phyloP scores from a whole-genome alignment of 1,284 basidiomycete genomes.

The Rhodotorula sp. region DNA sequence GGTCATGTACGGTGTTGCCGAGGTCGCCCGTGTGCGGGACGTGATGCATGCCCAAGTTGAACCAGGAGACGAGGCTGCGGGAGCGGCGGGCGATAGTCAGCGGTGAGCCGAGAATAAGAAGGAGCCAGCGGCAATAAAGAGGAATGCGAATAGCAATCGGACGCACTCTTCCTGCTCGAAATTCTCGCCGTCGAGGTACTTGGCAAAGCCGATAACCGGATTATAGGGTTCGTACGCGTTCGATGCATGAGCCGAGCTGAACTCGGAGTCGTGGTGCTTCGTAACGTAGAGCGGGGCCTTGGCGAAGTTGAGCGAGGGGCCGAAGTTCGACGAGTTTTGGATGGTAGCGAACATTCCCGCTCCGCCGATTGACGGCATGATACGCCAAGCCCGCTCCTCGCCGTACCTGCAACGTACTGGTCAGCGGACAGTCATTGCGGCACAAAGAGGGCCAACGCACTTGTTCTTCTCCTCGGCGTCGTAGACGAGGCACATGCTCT shows the following conservation, averaged over 20 bases:
- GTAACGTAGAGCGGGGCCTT: slow-evolving; percentile 44
- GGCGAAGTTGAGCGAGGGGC: slow-evolving; percentile 44
- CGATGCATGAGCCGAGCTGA: slow-evolving; percentile 10
- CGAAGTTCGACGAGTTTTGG: slow-evolving; percentile 46
- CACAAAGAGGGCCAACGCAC: slow-evolving; percentile 8
- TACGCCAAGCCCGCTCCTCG: slow-evolving; percentile 47
- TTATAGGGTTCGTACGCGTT: slow-evolving; percentile 37
- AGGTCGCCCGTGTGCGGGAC: slow-evolving; percentile 35
- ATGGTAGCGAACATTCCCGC: slow-evolving; percentile 44
- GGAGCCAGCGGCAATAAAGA: not conserved
- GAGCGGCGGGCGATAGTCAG: not conserved
- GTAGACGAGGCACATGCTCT: slow-evolving; percentile 59
- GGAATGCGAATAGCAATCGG: not conserved
- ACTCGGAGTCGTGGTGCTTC: slow-evolving; percentile 39
- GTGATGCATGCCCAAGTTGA: slow-evolving; percentile 41
- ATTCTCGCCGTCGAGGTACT: slow-evolving; percentile 47
- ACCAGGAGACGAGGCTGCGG: not conserved
- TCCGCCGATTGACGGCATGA: slow-evolving; percentile 43
- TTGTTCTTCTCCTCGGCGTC: slow-evolving; percentile 59
- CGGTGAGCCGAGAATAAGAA: not conserved
- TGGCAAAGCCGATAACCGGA: slow-evolving; percentile 45
- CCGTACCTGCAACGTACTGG: slow-evolving; percentile 29
- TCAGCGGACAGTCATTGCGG: not conserved
- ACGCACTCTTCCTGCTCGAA: slow-evolving; percentile 47
- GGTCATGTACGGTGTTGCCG: slow-evolving; percentile 42